Base-by-base conservation (phyloP, 768 basidiomycete species). In the Tulasnella sp. region DNA sequence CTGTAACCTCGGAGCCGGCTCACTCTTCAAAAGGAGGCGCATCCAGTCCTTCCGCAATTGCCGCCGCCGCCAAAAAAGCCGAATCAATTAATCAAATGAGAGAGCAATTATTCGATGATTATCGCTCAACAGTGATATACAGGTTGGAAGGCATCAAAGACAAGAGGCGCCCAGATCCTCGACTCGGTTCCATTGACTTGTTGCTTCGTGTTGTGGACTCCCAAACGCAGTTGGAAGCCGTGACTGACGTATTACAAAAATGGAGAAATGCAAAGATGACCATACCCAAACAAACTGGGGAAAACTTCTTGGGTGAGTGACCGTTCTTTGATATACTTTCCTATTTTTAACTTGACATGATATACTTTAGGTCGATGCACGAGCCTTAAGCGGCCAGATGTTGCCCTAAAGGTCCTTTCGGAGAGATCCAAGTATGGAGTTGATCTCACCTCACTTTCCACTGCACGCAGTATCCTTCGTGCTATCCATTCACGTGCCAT, bases 391-490 rank as follows among this genome's bases (percentile, higher is more conserved):
- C 37, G 39, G 34, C 49, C 49, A 0, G 49, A 51, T 22, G 33
- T 51, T 20, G 49, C 49, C 5, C 41, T 51, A 12, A 24, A 32
- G 29, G 39, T 43, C 6, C 49, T 51, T 13, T 20, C 39, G 1
- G 37, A 51, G 13, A 39, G 49, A 9, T 29, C 37, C 24, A 42
- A 40, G 16, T 51, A 43, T 15, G 37, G 49, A 28, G 20, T 51
- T 15, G 49, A 51, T 31, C 24, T 51, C 22, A 51, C 40, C 25
- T 51, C 22, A 43, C 41, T 25, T n/a, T n/a, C n/a, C n/a, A 29
- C 40, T 22, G 49, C 49, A 13, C 37, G 49, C 28, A 42, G 44
- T 31, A 28, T 51, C 40, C 37, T 51, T 3, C 49, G 44, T 31
- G 29, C 49, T 7, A 51, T 51, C 29, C 44, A 31, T 16, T 22